Evolutionary conservation across 768 basidiomycete genomes (phyloP), one percentile per base, ranked within the genome.

Genomic region (Kwoniella mangroviensis): DNA sequence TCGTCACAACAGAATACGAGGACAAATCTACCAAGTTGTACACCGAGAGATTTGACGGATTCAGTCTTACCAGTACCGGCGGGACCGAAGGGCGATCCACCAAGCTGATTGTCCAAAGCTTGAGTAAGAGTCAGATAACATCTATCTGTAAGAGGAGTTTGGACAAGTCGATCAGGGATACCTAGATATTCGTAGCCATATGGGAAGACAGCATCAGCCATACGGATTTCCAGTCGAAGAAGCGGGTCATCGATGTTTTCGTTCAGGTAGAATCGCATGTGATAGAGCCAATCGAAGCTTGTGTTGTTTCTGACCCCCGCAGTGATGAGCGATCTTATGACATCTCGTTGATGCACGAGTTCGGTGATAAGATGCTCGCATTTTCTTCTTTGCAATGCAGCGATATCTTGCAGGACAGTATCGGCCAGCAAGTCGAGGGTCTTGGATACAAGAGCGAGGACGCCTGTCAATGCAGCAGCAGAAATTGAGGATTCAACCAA

Each of bases 1-100:
- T 99, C 97, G 83, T 99, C 97, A 79, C 97, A 99, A 82, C 97
- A 98, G 85, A 99, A 99, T n/a, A 99, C 97, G 58, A 99, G 87
- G n/a, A 99, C 97, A 79, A 99, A 99, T 45, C 97, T 90, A 51
- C 97, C 97, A 5, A 99, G 89, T 77, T 97, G 95, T 2, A 98
- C 93, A 60, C 97, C 97, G 22, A 99, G 89, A 2, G 97, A 95
- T 84, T 99, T 99, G 81, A 99, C 97, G 1, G 97, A 98, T 84
- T 99, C 97, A 0, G 97, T 99, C 86, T 99, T 99, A 90, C 94
- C 94, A 68, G 96, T 98, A 83, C 97, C 97, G 21, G 97, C 97
- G 60, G 97, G 97, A 19, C 97, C 97, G 81, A 99, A 99, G 3
- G 97, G 97, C 42, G 97, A 90, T 24, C 97, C 97, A 76, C 97